These are phyloP conservation scores for Bauhinia variegata DNA, from an alignment of 306 rosid genomes.

Conservation along the genomic window DNA sequence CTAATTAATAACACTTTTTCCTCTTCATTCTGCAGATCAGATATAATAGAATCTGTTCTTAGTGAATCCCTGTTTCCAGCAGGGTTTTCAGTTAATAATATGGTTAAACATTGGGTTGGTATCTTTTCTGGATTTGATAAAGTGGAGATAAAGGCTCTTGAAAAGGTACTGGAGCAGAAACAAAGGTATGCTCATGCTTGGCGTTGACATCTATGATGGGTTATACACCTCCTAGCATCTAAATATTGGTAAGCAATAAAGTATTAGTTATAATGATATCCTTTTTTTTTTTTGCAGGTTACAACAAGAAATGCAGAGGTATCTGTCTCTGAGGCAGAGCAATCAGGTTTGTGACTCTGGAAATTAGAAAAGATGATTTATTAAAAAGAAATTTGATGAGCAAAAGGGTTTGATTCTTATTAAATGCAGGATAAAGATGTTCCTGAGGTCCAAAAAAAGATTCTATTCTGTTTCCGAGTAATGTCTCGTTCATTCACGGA, in stretches of 20 bases:
- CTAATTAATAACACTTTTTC: conserved; percentile 20
- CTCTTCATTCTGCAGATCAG: conserved; percentile 71
- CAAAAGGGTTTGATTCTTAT: conserved; percentile 45
- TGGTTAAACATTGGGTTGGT: conserved; percentile 81
- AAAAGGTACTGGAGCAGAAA: conserved; percentile 94
- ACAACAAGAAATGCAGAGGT: conserved; percentile 96
- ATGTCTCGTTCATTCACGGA: conserved; percentile 92
- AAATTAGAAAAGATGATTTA: conserved; percentile 32
- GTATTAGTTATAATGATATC: conserved; percentile 47
- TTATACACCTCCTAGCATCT: conserved; percentile 31
- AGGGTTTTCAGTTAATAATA: conserved; percentile 62
- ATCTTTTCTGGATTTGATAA: conserved; percentile 78
- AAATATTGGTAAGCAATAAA: conserved; percentile 42
- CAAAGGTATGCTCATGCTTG: conserved; percentile 66
- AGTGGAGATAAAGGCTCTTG: conserved; percentile 96
- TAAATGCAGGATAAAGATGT: conserved; percentile 80
- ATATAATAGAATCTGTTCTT: conserved; percentile 79
- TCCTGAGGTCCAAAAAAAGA: conserved; percentile 80
- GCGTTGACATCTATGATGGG: conserved; percentile 35
- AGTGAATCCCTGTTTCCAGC: conserved; percentile 83
- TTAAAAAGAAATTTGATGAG: conserved; percentile 33
- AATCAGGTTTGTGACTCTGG: conserved; percentile 70
- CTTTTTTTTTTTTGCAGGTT: conserved; percentile 69
- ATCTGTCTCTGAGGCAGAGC: conserved; percentile 72
- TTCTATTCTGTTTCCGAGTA: conserved; percentile 70